Evolutionary conservation across 2,329 filamentous ascomycete species (phyloP).

Genomic region (Neonectria sp.): DNA sequence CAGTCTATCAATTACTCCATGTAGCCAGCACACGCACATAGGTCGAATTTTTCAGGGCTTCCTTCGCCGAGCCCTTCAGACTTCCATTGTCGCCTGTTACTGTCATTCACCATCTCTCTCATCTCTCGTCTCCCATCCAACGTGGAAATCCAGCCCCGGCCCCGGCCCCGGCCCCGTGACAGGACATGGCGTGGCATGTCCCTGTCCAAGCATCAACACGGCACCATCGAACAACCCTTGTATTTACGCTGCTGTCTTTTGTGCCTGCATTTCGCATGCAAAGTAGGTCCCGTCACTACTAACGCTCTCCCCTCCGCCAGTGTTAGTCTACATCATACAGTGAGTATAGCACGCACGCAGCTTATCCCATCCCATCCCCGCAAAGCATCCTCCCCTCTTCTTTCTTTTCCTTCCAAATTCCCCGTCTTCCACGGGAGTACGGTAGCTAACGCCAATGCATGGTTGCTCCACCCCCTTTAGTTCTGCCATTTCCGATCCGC

Average conservation of each 20-base stretch:
- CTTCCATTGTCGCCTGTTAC: constrained; percentile 1
- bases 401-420: constrained; percentile 3
- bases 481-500: constrained; percentile 27
- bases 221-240: background rate
- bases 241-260: background rate
- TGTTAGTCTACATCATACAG: background rate
- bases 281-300: too few relatives aligned
- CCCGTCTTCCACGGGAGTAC: background rate
- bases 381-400: constrained; percentile 11
- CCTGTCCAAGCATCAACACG: constrained; percentile 10
- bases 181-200: constrained; percentile 21
- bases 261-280: background rate
- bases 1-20: constrained; percentile 19
- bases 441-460: background rate
- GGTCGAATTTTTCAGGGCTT: background rate
- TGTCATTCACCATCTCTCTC: constrained; percentile 2
- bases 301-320: background rate
- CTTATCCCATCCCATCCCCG: constrained; percentile 9
- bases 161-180: background rate
- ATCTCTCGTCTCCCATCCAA: constrained; percentile 7
- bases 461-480: constrained; percentile 9
- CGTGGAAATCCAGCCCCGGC: background rate
- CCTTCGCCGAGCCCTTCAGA: background rate
- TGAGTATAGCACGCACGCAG: background rate
- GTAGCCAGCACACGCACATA: constrained; percentile 21